phyloP scores from a whole-genome alignment of 805 yeast genomes.

The Wickerhamiella azyma region DNA sequence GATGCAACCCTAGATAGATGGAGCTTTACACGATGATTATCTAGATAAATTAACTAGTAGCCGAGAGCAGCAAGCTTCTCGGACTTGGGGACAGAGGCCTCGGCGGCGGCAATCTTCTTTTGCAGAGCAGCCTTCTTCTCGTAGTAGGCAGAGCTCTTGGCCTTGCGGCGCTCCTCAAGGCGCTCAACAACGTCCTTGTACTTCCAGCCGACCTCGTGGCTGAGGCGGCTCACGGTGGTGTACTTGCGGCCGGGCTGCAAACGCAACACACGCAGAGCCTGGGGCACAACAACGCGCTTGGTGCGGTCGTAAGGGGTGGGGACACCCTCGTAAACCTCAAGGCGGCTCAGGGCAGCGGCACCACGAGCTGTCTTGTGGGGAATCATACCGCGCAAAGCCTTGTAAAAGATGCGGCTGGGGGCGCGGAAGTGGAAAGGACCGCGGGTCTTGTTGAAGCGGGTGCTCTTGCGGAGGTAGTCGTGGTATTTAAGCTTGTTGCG shows the following conservation, averaged over 20 bases:
- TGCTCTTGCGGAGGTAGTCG: constrained; percentile 98
- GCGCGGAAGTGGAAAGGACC: constrained; percentile 99
- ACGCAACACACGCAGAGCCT: constrained; percentile 97
- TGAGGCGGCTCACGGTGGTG: constrained; percentile 95
- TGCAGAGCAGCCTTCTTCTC: constrained; percentile 94
- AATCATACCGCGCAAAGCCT: constrained; percentile 99
- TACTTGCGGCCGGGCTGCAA: constrained; percentile 99
- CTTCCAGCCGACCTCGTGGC: constrained; percentile 98
- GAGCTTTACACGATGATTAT: too few species aligned
- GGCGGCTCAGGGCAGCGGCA: constrained; percentile 98
- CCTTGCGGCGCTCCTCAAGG: constrained; percentile 99
- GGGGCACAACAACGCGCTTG: constrained; percentile 99
- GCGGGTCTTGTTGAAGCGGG: constrained; percentile 95
- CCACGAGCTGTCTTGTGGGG: constrained; percentile 99
- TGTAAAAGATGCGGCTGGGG: constrained; percentile 98
- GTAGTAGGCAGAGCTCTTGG: constrained; percentile 97
- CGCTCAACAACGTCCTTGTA: constrained; percentile 96
- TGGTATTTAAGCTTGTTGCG: constrained; percentile 99
- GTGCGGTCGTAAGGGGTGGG: constrained; percentile 99
- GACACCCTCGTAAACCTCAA: constrained; percentile 98
- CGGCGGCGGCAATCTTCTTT: constrained; percentile 82
- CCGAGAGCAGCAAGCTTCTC: constrained; percentile 93
- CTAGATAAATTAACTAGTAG: constrained; percentile 44
- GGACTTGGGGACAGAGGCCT: constrained; percentile 76
- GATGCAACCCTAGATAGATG: too few species aligned